These are phyloP conservation scores for Aspergillus fumigatiaffinis DNA, from an alignment of 2,329 filamentous ascomycete species.

Conservation along the genomic window DNA sequence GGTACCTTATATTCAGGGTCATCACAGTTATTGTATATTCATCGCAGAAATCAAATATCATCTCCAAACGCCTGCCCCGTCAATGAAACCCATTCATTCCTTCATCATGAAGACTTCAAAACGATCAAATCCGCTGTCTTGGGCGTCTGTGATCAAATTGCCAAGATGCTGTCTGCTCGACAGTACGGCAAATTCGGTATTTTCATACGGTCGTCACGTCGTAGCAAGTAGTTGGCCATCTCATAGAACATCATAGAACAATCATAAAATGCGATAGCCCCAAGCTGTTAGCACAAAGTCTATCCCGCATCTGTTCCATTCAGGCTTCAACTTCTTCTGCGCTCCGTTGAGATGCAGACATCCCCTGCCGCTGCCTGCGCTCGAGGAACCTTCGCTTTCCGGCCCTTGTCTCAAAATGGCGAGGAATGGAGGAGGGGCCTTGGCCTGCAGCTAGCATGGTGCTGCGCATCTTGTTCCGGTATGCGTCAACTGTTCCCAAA, in stretches of 20 bases:
- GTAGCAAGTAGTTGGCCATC: background rate
- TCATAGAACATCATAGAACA: background rate
- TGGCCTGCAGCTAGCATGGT: slow-evolving; percentile 76
- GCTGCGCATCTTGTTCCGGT: slow-evolving; percentile 83
- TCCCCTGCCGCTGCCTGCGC: slow-evolving; percentile 19
- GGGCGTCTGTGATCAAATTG: background rate
- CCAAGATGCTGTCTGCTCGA: background rate
- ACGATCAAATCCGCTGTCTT: background rate
- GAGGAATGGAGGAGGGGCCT: slow-evolving; percentile 67
- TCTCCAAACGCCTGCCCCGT: background rate
- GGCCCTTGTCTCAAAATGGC: slow-evolving; percentile 83
- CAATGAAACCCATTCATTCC: background rate
- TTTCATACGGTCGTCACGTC: background rate
- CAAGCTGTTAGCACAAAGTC: background rate
- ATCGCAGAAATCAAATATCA: background rate
- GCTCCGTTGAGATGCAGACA: slow-evolving; percentile 28
- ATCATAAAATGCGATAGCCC: background rate
- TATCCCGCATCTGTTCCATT: background rate
- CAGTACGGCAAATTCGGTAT: background rate
- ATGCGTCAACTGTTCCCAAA: slow-evolving; percentile 72
- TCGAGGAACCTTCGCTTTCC: slow-evolving; percentile 77
- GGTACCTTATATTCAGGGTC: background rate
- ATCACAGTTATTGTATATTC: background rate
- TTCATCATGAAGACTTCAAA: background rate
- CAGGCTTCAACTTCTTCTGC: slow-evolving; percentile 37